These are phyloP conservation scores for Cyberlindnera bimundalis DNA, from an alignment of 805 yeast species.

Conservation along the genomic window DNA sequence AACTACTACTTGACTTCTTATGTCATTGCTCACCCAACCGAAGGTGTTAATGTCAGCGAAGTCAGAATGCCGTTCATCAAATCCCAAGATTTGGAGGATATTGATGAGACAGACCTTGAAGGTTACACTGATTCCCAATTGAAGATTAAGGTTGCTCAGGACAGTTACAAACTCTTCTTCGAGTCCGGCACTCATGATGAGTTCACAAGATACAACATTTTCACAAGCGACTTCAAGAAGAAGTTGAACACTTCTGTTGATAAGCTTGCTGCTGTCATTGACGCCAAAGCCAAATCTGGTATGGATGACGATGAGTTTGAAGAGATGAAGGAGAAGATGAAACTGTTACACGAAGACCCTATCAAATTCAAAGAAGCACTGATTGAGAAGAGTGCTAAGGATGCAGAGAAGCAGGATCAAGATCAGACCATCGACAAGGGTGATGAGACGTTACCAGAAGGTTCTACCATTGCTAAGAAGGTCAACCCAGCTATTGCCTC, in stretches of 20 bases:
- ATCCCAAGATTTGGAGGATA: constrained; percentile 38
- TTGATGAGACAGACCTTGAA: constrained; percentile 47
- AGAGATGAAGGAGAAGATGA: constrained; percentile 5
- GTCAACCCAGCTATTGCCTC: constrained; percentile 24
- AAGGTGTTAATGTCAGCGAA: constrained; percentile 80
- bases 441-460: constrained; percentile 22
- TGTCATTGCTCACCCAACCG: constrained; percentile 95
- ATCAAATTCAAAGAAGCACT: constrained; percentile 8
- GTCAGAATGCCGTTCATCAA: constrained; percentile 78
- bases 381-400: constrained; percentile 10
- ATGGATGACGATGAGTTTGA: constrained; percentile 15
- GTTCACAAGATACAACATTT: constrained; percentile 60
- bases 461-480: constrained; percentile 13
- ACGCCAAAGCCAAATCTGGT: constrained; percentile 3
- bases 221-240: constrained; percentile 34
- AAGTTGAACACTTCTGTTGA: constrained; percentile 35
- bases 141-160: constrained; percentile 74
- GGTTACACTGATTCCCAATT: constrained; percentile 68
- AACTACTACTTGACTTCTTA: constrained; percentile 91
- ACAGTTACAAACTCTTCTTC: constrained; percentile 76
- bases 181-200: constrained; percentile 78
- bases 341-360: constrained; percentile 10
- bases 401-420: constrained; percentile 19
- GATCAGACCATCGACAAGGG: constrained; percentile 23
- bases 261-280: constrained; percentile 15